phyloP scores from a whole-genome alignment of 495 filamentous ascomycete genomes.

The Aspergillus asperescens region DNA sequence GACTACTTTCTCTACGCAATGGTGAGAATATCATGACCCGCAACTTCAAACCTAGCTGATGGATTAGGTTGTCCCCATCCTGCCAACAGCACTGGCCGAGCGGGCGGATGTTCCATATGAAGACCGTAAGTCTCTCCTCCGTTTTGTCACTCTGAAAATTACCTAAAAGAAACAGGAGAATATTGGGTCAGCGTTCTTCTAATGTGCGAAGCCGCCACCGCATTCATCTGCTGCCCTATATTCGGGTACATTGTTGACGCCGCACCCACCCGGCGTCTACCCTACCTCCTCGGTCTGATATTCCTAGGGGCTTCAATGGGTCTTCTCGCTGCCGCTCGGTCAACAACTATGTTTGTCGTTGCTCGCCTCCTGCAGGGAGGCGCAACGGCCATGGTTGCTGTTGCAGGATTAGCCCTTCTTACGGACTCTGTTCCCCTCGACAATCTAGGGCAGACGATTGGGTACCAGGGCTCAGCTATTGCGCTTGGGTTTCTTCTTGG shows the following conservation, averaged over 20 bases:
- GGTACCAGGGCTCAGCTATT: constrained; percentile 34
- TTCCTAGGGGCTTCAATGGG: constrained; percentile 53
- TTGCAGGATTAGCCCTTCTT: constrained; percentile 56
- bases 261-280: constrained; percentile 39
- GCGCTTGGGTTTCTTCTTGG: constrained; percentile 33
- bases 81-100: constrained; percentile 55
- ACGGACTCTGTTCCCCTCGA: constrained; percentile 54
- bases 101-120: constrained; percentile 47
- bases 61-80: constrained; percentile 50
- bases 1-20: constrained; percentile 42
- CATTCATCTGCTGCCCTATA: constrained; percentile 50
- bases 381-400: constrained; percentile 59
- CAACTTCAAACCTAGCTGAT: not conserved
- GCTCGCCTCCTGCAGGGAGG: constrained; percentile 59
- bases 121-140: constrained; percentile 44
- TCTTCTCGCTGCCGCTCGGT: constrained; percentile 50
- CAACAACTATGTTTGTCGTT: constrained; percentile 45
- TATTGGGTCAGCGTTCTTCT: constrained; percentile 46
- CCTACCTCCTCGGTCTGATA: constrained; percentile 54
- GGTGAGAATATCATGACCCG: constrained; percentile 16
- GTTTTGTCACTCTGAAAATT: not conserved
- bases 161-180: constrained; percentile 19
- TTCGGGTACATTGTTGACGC: constrained; percentile 56
- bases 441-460: constrained; percentile 52
- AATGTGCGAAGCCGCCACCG: constrained; percentile 54